Conservation (phyloP, 164 flowering plant species). For the Vitis cinerea region DNA sequence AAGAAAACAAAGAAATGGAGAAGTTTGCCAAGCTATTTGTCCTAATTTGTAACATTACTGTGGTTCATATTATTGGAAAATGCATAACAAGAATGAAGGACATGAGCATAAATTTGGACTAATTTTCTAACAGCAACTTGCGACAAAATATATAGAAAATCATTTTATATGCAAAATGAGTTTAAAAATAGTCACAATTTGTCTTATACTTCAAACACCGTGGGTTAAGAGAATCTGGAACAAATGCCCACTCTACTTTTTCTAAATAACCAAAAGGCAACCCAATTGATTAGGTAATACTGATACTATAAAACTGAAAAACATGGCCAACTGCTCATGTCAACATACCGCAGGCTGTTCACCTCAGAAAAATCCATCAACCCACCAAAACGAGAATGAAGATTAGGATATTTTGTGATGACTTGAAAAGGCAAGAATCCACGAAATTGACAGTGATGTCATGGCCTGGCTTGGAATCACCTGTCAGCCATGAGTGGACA, state of each 20-base stretch:
- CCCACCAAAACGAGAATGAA: conserved; percentile 10
- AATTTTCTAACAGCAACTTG: no score
- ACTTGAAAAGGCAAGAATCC: conserved; percentile 13
- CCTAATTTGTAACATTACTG: no score
- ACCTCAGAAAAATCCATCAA: conserved; percentile 10
- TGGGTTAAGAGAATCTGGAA: not conserved
- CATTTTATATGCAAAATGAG: no score
- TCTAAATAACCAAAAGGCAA: not conserved
- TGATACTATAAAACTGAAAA: not conserved
- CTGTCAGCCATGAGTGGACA: conserved; percentile 34
- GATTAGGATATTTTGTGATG: conserved; percentile 5
- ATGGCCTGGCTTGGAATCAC: conserved; percentile 12
- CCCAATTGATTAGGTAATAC: not conserved
- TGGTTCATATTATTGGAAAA: no score
- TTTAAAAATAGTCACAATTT: no score
- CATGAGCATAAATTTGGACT: no score
- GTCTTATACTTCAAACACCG: not conserved
- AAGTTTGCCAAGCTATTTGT: no score
- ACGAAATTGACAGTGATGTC: conserved; percentile 10
- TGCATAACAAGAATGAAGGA: no score
- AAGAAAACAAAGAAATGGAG: no score
- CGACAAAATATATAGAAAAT: no score
- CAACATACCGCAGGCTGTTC: conserved; percentile 13
- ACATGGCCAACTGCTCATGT: conserved; percentile 4
- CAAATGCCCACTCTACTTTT: not conserved